phyloP scores from a whole-genome alignment of 768 basidiomycete genomes.

The Lanmaoa rubissima region DNA sequence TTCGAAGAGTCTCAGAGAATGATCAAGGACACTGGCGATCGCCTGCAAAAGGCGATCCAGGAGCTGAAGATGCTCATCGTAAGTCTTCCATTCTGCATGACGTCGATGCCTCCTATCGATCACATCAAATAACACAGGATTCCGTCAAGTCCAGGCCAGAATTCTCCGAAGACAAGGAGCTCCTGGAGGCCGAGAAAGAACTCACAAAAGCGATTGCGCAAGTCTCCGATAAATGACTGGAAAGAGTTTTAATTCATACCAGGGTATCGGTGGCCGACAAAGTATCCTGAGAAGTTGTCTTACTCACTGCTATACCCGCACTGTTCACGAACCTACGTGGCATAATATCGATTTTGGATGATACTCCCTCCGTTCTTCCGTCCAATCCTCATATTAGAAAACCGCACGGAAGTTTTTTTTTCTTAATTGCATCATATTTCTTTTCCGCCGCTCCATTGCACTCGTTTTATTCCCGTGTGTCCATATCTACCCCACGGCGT shows the following conservation, averaged over 20 bases:
- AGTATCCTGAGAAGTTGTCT: conserved; percentile 20
- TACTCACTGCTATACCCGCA: conserved; percentile 16
- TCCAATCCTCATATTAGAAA: conserved; percentile 17
- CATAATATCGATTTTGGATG: not conserved
- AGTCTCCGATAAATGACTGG: conserved; percentile 13
- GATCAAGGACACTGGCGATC: conserved; percentile 63
- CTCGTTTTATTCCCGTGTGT: conserved; percentile 19
- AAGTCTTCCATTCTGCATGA: conserved; percentile 36
- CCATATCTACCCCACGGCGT: conserved; percentile 15
- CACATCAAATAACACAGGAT: conserved; percentile 20
- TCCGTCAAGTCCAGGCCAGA: conserved; percentile 27
- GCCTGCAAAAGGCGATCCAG: conserved; percentile 58
- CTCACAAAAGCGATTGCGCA: conserved; percentile 53
- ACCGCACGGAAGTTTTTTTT: conserved; percentile 13
- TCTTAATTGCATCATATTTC: conserved; percentile 7
- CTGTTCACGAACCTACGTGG: conserved; percentile 6
- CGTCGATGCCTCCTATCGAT: conserved; percentile 15
- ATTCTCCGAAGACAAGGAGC: conserved; percentile 37
- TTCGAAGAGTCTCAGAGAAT: conserved; percentile 79
- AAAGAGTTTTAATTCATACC: conserved; percentile 18
- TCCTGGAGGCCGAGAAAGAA: conserved; percentile 57
- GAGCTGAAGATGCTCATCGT: conserved; percentile 71
- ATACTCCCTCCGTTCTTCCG: conserved; percentile 7
- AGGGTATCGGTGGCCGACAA: conserved; percentile 13
- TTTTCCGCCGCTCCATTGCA: conserved; percentile 5